Evolutionary conservation across 2,329 filamentous ascomycete species (phyloP), one percentile per base, ranked within the genome.

Genomic region (Pseudopithomyces maydicus): DNA sequence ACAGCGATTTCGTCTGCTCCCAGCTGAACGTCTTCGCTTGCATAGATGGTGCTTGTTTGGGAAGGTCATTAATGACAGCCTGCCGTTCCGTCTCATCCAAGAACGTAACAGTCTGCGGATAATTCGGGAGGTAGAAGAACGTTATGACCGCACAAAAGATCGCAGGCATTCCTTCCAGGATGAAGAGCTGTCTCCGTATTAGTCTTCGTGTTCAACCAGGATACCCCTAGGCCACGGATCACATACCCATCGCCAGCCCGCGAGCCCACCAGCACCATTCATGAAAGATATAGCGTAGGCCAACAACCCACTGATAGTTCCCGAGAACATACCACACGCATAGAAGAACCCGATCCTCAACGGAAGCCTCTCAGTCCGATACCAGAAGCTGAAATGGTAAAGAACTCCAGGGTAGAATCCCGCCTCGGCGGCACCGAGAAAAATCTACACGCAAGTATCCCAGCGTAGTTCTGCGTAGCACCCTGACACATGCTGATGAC

Each of bases 311-410:
- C 83, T 83, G 65, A 87, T 85, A 0, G 85, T 84, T 23, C 82
- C 83, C 0, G 83, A 82, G 20, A 85, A 74, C 35, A 82, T 80
- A 1, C 82, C 82, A 19, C 81, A 83, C 23, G 80, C 83, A 66
- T 82, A 86, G 66, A 86, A 87, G 20, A 86, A 76, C 3, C 81
- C 81, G 48, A 85, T 79, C 7, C 84, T 75, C 23, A 80, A 82
- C 33, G 84, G 82, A 55, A 82, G 72, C 60, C 85, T 82, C 47
- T 83, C 78, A 17, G 81, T 77, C 53, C 81, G 82, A 61, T 87
- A 87, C 83, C 84, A 88, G 73, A 84, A 84, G 3, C 82, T 84
- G 10, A 86, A 75, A 55, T 85, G 81, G 64, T 83, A 85, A 20
- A 84, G 44, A 6, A 69, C 66, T 6, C 69, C 68, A 2, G 70